Base-by-base conservation (phyloP, 2,329 filamentous ascomycete species). In the Colletotrichum plurivorum region DNA sequence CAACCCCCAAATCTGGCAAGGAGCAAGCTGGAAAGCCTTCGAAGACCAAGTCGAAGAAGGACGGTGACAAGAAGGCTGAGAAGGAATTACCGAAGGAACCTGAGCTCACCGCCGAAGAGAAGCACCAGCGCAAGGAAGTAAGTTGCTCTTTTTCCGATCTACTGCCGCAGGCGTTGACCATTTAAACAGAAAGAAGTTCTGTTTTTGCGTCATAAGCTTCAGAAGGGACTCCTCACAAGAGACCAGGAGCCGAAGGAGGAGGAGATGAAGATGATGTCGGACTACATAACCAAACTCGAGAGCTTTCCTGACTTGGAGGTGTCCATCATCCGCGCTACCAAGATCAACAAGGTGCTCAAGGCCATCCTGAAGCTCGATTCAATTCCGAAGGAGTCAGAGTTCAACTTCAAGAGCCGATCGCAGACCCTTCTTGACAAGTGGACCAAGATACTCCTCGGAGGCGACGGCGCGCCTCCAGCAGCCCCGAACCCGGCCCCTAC, bases 331-430 rank as follows among this genome's bases (percentile, higher is more conserved):
- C 90, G 93, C 72, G 86, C 84, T 15, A 99, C 96, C 71, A 99
- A 98, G 87, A 98, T 99, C 81, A 95, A 98, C 89, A 99, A 99
- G 84, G 95, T 99, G 12, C 87, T 99, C 66, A 97, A 97, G 84
- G 94, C 92, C 5, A 96, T 99, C 73, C 85, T 98, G 75, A 98
- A 97, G 84, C 86, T 99, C 9, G 88, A 91, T 51, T 87, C 87
- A 4, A 97, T 99, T 73, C 95, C 95, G 5, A 92, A 91, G 70
- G 96, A 99, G 73, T 93, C 95, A 43, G 93, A 97, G 73, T 97
- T 92, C 80, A 84, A 93, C 63, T 98, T 99, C 88, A 97, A 96
- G 84, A 85, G 90, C 72, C 92, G 96, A 59, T 95, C 94, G 43
- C 88, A 93, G 72, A 85, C 88, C 6, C 86, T 99, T 55, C 85